Base-by-base conservation (phyloP, 2,329 filamentous ascomycete genomes). In the Arthrobotrys iridis region DNA sequence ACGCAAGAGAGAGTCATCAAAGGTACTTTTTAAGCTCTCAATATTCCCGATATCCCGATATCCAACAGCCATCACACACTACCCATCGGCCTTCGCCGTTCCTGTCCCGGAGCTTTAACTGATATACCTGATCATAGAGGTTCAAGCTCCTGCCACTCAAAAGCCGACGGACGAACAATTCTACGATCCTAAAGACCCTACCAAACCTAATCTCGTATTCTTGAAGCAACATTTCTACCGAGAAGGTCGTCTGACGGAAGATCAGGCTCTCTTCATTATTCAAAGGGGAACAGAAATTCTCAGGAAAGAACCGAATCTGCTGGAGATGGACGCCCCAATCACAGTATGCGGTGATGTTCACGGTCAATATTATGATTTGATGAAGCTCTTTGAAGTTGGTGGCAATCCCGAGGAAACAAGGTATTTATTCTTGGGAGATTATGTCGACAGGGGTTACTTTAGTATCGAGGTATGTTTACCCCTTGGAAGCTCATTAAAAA, bases 261-360 rank as follows among this genome's bases (percentile, higher is more conserved):
- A 98, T 80, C 95, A 99, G 85, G 95, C 95, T 71, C 86, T 99
- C 83, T 98, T 91, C 89, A 99, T 99, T 80, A 90, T 99, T 82
- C 88, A 89, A 80, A 89, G 90, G 79, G 95, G 94, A 77, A 93
- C 93, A 66, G 91, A 97, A 82, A 84, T 99, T 58, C 86, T 99
- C 80, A 91, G 90, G 81, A 87, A 90, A 77, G 95, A 99, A 84
- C 94, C 95, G 78, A 99, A 98, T 83, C 86, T 99, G 78, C 87
- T 99, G 79, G 95, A 99, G 86, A 99, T 99, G 95, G 95, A 99
- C 83, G 95, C 95, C 41, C 95, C 95, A 76, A 99, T 99, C 81
- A 99, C 95, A 7, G 95, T 99, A 58, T 99, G 95, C 81, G 95
- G 95, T 82, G 95, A 99, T 81, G 93, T 99, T 64, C 95, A 99